Percentiles rank a stretch among this genome's conserved stretches.
Conservation (phyloP, 139 green algal genomes). For the Chlorella sp. region DNA sequence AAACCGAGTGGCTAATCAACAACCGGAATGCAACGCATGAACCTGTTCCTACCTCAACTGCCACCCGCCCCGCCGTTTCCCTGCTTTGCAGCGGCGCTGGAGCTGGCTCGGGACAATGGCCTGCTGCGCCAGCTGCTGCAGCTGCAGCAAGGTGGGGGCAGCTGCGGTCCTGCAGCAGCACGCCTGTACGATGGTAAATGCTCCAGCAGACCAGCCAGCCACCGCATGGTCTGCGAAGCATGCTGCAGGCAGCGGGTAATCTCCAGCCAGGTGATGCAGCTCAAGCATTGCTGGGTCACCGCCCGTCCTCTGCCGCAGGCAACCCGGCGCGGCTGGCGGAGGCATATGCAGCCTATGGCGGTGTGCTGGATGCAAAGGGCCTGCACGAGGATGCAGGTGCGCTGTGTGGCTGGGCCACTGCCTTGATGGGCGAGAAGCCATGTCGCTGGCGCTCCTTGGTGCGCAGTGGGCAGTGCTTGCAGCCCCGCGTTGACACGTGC, state of each 20-base stretch:
- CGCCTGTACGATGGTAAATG: not conserved
- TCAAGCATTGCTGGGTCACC: not conserved
- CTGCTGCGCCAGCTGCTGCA: constrained; percentile 80
- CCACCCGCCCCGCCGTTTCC: too few species aligned
- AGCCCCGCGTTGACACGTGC: not conserved
- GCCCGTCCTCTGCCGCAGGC: not conserved
- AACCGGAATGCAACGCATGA: too few species aligned
- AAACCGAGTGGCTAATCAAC: too few species aligned
- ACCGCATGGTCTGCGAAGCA: too few species aligned
- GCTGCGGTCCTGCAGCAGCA: too few species aligned
- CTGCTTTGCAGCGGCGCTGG: constrained; percentile 49
- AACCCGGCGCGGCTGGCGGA: constrained; percentile 13
- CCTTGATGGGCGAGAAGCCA: not conserved
- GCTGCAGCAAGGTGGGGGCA: constrained; percentile 32
- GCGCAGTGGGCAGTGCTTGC: too few species aligned
- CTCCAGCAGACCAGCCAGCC: not conserved
- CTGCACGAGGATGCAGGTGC: constrained; percentile 65
- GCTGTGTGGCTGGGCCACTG: not conserved
- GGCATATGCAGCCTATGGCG: constrained; percentile 58
- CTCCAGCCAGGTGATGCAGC: not conserved
- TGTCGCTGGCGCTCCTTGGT: too few species aligned
- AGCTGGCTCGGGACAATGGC: constrained; percentile 66
- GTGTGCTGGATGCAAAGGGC: constrained; percentile 48
- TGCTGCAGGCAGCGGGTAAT: not conserved
- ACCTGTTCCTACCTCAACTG: too few species aligned